Evolutionary conservation across 495 filamentous ascomycete genomes (phyloP), one percentile per base, ranked within the genome.

Genomic region (Xylaria telfairii): DNA sequence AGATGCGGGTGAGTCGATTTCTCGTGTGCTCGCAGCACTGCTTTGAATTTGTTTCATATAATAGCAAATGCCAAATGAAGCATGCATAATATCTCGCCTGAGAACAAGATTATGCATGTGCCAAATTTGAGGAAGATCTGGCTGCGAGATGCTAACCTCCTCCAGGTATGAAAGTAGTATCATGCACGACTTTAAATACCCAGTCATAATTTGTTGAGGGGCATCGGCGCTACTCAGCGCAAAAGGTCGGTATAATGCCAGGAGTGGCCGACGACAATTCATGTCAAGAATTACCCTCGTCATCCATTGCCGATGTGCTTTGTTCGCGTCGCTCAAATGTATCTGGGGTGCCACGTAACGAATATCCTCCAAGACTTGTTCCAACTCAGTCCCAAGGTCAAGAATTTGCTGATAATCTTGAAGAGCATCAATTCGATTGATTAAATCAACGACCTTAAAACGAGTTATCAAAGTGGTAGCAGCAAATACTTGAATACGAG

Each of bases 201-300:
- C 73, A 4, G 75, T 76, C 67, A 77, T 71, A 30, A 81, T 80
- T 51, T 79, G 80, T 47, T 77, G 72, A 17, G 77, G 79, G 34
- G 75, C 79, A 30, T 77, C 72, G 17, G 70, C n/a, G 10, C 70
- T 71, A 41, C 75, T 74, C 28, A 83, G 77, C 19, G 78, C 81
- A 56, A 81, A 83, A n/a, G 79, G 81, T 3, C 81, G 77, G 67
- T 83, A 83, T 32, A 83, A 66, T 2, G 78, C 78, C 28, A 83
- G 61, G 39, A 83, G 71, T 5, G 80, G 76, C 9, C 77, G 74
- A 32, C 81, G 78, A 28, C 76, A 76, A 57, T 83, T 78, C 73
- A 79, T 76, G 61, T 81, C 80, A 39, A 83, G 67, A 8, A 79
- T 46, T 10, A 75, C 74, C 10, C 77, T 67, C 19, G 74, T 75